Evolutionary conservation across 1,284 basidiomycete genomes (phyloP).

Genomic region (Cryptococcus sp.): DNA sequence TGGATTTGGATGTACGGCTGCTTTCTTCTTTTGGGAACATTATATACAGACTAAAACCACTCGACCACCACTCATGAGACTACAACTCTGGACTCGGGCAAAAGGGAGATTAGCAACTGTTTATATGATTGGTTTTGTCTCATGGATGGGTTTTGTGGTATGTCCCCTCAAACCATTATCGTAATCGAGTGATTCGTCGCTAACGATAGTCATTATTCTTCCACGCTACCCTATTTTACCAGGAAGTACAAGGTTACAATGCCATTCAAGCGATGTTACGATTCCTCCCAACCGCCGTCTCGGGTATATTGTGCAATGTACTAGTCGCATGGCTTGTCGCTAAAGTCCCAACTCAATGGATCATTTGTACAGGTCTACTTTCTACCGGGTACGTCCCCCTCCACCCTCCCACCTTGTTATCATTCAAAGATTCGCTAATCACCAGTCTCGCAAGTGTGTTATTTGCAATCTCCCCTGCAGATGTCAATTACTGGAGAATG

Average conservation of each 20-base stretch:
- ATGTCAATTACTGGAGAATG: conserved; percentile 68
- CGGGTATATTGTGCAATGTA: conserved; percentile 62
- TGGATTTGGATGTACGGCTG: conserved; percentile 57
- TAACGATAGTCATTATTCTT: conserved; percentile 28
- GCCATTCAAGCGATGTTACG: conserved; percentile 66
- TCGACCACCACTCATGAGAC: conserved; percentile 63
- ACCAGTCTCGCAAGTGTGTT: conserved; percentile 58
- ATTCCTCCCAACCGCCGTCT: conserved; percentile 69
- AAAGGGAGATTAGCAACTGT: conserved; percentile 63
- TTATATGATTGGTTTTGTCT: conserved; percentile 63
- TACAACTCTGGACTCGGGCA: conserved; percentile 64
- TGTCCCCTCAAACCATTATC: neutral
- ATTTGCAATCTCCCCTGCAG: conserved; percentile 64
- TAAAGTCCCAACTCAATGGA: conserved; percentile 30
- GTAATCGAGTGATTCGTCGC: neutral
- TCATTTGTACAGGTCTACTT: conserved; percentile 60
- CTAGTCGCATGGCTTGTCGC: conserved; percentile 45
- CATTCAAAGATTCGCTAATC: neutral
- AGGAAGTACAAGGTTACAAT: conserved; percentile 32
- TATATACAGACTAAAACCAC: conserved; percentile 52
- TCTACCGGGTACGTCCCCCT: conserved; percentile 47
- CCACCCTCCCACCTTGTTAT: neutral
- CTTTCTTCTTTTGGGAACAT: conserved; percentile 67
- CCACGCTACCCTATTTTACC: conserved; percentile 41
- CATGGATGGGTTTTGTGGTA: conserved; percentile 60